These are phyloP conservation scores for Biscogniauxia marginata DNA, from an alignment of 2,329 filamentous ascomycete genomes.

Conservation along the genomic window DNA sequence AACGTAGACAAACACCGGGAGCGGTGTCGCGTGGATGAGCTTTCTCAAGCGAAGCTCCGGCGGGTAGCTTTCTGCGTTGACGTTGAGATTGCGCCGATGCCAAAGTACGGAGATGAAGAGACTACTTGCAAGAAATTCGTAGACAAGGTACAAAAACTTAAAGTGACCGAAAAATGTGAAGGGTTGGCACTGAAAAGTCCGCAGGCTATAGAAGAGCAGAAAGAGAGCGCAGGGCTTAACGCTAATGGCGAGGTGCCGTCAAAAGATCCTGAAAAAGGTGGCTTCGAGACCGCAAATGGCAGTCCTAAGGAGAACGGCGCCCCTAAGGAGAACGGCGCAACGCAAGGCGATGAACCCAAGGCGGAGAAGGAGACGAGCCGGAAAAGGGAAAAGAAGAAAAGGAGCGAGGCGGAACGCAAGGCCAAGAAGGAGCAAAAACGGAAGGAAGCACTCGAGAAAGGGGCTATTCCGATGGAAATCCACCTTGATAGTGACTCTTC, in stretches of 20 bases:
- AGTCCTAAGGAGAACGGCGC: conserved; percentile 33
- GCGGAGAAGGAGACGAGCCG: conserved; percentile 51
- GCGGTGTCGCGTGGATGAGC: conserved; percentile 73
- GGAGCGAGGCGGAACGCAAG: conserved; percentile 88
- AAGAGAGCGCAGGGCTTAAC: conserved; percentile 47
- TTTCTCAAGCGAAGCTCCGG: conserved; percentile 77
- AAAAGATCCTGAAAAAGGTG: conserved; percentile 41
- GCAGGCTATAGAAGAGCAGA: conserved; percentile 58
- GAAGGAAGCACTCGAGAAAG: conserved; percentile 82
- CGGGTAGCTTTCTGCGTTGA: conserved; percentile 95
- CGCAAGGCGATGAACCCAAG: conserved; percentile 32
- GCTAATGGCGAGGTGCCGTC: conserved; percentile 39
- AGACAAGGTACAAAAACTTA: conserved; percentile 61
- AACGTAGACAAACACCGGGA: conserved; percentile 82
- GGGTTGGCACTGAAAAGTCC: conserved; percentile 71
- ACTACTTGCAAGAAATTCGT: conserved; percentile 47
- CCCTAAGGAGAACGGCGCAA: conserved; percentile 24
- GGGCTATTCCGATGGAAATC: conserved; percentile 80
- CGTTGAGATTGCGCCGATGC: conserved; percentile 90
- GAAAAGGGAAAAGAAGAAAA: conserved; percentile 96
- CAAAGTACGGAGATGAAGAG: conserved; percentile 68
- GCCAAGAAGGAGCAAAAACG: conserved; percentile 88
- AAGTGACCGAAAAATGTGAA: conserved; percentile 67
- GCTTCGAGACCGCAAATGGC: conserved; percentile 22
- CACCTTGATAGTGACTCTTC: conserved; percentile 66